These are phyloP conservation scores for Musa beccarii DNA, from an alignment of 176 grass and related monocot species.

Conservation along the genomic window DNA sequence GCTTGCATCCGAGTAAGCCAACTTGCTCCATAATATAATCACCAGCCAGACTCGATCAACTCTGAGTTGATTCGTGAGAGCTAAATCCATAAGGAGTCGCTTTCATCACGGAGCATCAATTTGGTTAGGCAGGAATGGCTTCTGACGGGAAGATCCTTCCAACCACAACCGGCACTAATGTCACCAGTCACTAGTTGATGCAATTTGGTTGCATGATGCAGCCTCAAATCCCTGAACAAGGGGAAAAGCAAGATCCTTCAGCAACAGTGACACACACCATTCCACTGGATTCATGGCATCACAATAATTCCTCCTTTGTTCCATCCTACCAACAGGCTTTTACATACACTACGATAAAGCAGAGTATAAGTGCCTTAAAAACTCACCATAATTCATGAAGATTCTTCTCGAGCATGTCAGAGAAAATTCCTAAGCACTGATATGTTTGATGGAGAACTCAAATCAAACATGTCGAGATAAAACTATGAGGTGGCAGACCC, in stretches of 20 bases:
- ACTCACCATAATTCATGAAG: no score
- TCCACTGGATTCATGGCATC: neutral
- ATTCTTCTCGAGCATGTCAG: no score
- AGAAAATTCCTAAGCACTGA: no score
- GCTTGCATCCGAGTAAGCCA: neutral
- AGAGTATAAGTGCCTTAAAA: neutral
- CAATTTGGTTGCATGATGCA: neutral
- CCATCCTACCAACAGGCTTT: neutral
- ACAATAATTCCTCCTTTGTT: neutral
- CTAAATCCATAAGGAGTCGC: neutral
- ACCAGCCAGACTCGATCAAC: neutral
- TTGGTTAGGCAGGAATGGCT: slow-evolving; percentile 2
- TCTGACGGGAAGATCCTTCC: neutral
- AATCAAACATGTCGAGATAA: no score
- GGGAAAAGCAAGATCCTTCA: neutral
- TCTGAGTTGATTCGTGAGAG: no score
- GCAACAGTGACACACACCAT: neutral
- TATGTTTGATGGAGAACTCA: no score
- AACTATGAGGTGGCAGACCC: no score
- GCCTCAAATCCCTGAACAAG: neutral
- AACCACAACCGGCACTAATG: neutral
- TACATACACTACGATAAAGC: neutral
- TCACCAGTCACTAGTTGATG: neutral
- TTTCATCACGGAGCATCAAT: neutral
- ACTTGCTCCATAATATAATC: neutral